Evolutionary conservation across 345 rosid species (phyloP), one percentile per base, ranked within the genome.

Genomic region (Passiflora organensis): DNA sequence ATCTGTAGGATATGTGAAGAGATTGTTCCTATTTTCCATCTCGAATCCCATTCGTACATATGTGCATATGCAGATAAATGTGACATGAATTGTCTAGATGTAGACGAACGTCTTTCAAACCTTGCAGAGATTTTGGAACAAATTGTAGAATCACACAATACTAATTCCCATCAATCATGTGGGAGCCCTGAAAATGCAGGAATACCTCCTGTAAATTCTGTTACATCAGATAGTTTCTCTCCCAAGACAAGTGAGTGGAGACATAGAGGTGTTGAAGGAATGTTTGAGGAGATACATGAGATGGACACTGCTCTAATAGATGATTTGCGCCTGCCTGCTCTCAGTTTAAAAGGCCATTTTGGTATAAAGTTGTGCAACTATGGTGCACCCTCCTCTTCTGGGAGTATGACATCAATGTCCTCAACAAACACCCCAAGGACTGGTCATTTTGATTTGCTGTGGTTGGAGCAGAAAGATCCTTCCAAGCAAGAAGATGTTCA

Each of bases 51-150:
- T 65, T 87, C 95, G 43, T 87, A 84, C 70, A 82, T 87, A 68
- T 87, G 95, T 55, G 95, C 95, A 59, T 87, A 83, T 59, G 88
- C 95, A 58, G 95, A 87, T 58, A 87, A 84, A 76, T 87, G 91
- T 68, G 88, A 85, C 53, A 55, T 75, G 61, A 79, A 77, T 70
- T 82, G 83, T 77, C 60, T 80, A 58, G 86, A 80, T 73, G 66
- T 80, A 51, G 91, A 87, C 66, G 95, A 82, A 24, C 80, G 76
- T 53, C 86, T 87, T 62, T 65, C 76, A 68, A 82, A 80, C 68
- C 83, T 84, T 61, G 86, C 74, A 55, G 95, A 87, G 72, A 76
- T 81, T 63, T 70, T 86, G 51, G 95, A 86, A 71, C 84, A 80
- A 62, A 86, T 86, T 58, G 71, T 82, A 56, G 88, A 83, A 41